phyloP scores from a whole-genome alignment of 2,329 filamentous ascomycete species.

The Plectosphaerella sp. region DNA sequence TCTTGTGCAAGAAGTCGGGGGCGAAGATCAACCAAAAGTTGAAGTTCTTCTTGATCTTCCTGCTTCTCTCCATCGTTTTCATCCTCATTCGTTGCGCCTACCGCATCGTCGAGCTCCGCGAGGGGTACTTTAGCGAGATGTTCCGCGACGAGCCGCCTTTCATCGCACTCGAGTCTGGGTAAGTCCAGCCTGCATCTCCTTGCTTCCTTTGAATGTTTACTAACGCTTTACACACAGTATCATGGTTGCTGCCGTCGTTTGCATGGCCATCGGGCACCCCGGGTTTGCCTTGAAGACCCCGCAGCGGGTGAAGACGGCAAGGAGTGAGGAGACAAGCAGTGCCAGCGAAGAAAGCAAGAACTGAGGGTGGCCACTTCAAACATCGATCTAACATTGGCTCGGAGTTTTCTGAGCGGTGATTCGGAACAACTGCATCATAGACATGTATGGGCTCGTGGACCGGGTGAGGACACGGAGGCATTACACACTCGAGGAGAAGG shows the following conservation, averaged over 20 bases:
- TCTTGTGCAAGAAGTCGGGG: slow-evolving; percentile 21
- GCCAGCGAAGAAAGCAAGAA: not conserved
- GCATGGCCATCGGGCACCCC: slow-evolving; percentile 5
- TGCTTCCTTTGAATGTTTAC: not conserved
- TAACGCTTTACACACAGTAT: not conserved
- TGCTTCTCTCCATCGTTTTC: slow-evolving; percentile 46
- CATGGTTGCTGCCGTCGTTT: slow-evolving; percentile 5
- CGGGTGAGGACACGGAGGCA: no score
- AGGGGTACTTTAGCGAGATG: slow-evolving; percentile 48
- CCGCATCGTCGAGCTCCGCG: slow-evolving; percentile 52
- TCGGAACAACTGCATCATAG: no score
- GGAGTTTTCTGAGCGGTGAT: no score
- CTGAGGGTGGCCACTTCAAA: not conserved
- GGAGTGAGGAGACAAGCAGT: not conserved
- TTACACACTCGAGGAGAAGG: no score
- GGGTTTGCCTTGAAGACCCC: slow-evolving; percentile 3
- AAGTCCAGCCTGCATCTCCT: slow-evolving; percentile 2
- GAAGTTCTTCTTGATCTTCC: slow-evolving; percentile 41
- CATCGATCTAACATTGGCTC: no score
- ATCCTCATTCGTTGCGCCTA: slow-evolving; percentile 55
- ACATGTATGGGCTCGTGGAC: no score
- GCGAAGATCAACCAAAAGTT: slow-evolving; percentile 28
- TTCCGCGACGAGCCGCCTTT: slow-evolving; percentile 38
- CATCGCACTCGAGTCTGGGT: slow-evolving; percentile 36
- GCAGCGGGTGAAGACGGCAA: not conserved